Conservation (phyloP, 2,329 filamentous ascomycete genomes). For the Shiraia sp. region DNA sequence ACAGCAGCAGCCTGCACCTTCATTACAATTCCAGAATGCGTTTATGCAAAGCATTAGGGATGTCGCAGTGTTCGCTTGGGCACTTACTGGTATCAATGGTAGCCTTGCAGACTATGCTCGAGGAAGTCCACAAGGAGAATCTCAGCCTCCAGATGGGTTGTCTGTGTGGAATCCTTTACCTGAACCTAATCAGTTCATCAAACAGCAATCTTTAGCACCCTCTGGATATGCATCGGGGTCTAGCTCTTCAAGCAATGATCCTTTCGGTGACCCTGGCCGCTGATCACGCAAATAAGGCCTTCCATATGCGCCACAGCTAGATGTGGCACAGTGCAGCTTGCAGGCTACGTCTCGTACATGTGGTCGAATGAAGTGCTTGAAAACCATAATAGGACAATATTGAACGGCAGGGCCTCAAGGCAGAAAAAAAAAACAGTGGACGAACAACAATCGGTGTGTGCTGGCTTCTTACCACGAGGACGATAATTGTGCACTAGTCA, state of each 20-base stretch:
- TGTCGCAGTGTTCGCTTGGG: slow-evolving; percentile 87
- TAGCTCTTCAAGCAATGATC: slow-evolving; percentile 39
- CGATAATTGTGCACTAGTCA: too few relatives aligned
- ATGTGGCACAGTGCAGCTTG: too few relatives aligned
- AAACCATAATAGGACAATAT: too few relatives aligned
- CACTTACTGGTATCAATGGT: slow-evolving; percentile 77
- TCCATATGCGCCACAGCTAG: too few relatives aligned
- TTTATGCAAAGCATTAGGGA: slow-evolving; percentile 83
- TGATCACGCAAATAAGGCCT: slow-evolving; percentile 9
- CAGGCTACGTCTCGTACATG: too few relatives aligned
- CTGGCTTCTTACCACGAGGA: too few relatives aligned
- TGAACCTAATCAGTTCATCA: slow-evolving; percentile 17
- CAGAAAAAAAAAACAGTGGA: too few relatives aligned
- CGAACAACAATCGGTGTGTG: too few relatives aligned
- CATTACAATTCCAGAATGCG: slow-evolving; percentile 52
- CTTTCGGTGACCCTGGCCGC: slow-evolving; percentile 40
- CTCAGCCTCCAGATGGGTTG: slow-evolving; percentile 63
- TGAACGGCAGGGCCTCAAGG: too few relatives aligned
- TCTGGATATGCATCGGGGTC: slow-evolving; percentile 41
- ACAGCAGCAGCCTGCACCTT: slow-evolving; percentile 57
- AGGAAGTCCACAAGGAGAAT: slow-evolving; percentile 66
- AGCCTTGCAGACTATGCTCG: slow-evolving; percentile 67
- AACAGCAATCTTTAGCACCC: slow-evolving; percentile 33
- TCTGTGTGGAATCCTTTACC: slow-evolving; percentile 58
- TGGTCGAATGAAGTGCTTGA: too few relatives aligned